Evolutionary conservation across 768 basidiomycete species (phyloP).

Genomic region (Mycena latifolia): DNA sequence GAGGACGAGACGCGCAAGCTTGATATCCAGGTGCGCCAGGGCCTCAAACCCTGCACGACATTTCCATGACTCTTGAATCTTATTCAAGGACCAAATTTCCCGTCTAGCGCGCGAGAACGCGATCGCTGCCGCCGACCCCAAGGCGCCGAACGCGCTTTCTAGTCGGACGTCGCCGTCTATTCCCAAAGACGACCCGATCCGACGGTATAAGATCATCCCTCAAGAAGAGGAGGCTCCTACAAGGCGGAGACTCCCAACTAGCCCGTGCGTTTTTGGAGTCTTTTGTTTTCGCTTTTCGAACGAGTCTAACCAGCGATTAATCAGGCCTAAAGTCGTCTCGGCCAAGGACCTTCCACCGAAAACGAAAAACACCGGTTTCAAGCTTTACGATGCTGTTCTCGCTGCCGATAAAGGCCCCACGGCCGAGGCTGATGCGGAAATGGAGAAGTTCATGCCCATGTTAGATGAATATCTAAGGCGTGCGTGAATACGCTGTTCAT

Average conservation of each 20-base stretch:
- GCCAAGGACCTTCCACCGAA: constrained; percentile 59
- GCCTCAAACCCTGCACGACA: neutral
- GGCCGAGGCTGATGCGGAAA: constrained; percentile 63
- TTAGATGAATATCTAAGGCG: constrained; percentile 80
- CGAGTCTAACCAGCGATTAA: neutral
- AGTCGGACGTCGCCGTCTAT: constrained; percentile 35
- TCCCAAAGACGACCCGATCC: constrained; percentile 51
- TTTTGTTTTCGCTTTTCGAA: constrained; percentile 1
- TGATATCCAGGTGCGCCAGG: constrained; percentile 68
- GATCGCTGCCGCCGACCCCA: constrained; percentile 34
- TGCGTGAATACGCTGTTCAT: constrained; percentile 44
- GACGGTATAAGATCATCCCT: constrained; percentile 66
- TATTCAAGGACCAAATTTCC: constrained; percentile 67
- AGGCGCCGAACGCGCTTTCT: constrained; percentile 28
- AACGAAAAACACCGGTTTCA: constrained; percentile 57
- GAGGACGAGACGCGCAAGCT: constrained; percentile 67
- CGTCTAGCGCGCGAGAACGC: constrained; percentile 59
- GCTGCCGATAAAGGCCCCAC: constrained; percentile 46
- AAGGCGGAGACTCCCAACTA: constrained; percentile 48
- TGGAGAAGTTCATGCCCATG: constrained; percentile 84
- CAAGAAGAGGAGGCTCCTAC: constrained; percentile 37
- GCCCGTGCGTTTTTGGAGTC: constrained; percentile 57
- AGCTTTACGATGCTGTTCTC: constrained; percentile 80
- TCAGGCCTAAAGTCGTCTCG: constrained; percentile 69
- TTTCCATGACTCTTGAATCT: constrained; percentile 11